phyloP scores from a whole-genome alignment of 345 rosid genomes.

The Hevea brasiliensis region DNA sequence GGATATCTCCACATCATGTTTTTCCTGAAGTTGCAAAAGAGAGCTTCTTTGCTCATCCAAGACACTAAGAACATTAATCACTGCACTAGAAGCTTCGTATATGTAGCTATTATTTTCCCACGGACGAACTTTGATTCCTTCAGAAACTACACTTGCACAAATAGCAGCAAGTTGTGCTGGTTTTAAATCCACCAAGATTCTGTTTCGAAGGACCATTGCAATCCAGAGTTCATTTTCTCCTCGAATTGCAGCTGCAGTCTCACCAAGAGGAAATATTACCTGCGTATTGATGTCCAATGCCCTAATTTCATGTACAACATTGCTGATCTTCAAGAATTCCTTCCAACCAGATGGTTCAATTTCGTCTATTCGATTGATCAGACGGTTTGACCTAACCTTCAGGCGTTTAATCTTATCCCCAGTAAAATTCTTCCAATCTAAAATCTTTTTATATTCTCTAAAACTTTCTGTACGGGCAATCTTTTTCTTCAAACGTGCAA shows the following conservation, averaged over 20 bases:
- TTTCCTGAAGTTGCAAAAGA: slow-evolving; percentile 66
- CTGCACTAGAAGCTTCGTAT: slow-evolving; percentile 70
- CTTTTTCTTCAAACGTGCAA: slow-evolving; percentile 78
- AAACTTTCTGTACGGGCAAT: slow-evolving; percentile 80
- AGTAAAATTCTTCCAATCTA: slow-evolving; percentile 55
- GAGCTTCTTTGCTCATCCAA: slow-evolving; percentile 69
- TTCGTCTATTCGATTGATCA: slow-evolving; percentile 65
- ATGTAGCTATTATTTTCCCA: slow-evolving; percentile 67
- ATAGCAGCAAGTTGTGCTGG: slow-evolving; percentile 88
- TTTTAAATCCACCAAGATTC: slow-evolving; percentile 60
- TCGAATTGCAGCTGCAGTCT: slow-evolving; percentile 91
- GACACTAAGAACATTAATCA: slow-evolving; percentile 42
- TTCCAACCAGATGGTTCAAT: slow-evolving; percentile 99
- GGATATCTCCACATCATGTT: slow-evolving; percentile 69
- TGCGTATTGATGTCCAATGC: slow-evolving; percentile 80
- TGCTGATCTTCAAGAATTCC: slow-evolving; percentile 80
- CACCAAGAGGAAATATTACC: slow-evolving; percentile 80
- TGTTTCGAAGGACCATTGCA: slow-evolving; percentile 78
- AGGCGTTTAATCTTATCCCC: slow-evolving; percentile 79
- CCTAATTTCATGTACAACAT: slow-evolving; percentile 79
- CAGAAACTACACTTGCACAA: slow-evolving; percentile 74
- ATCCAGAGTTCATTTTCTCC: slow-evolving; percentile 99
- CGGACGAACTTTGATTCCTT: slow-evolving; percentile 83
- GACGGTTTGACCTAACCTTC: slow-evolving; percentile 64
- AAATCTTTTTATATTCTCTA: slow-evolving; percentile 75